These are phyloP conservation scores for Solanum lignicaule DNA, from an alignment of 257 asterid genomes.

Conservation along the genomic window DNA sequence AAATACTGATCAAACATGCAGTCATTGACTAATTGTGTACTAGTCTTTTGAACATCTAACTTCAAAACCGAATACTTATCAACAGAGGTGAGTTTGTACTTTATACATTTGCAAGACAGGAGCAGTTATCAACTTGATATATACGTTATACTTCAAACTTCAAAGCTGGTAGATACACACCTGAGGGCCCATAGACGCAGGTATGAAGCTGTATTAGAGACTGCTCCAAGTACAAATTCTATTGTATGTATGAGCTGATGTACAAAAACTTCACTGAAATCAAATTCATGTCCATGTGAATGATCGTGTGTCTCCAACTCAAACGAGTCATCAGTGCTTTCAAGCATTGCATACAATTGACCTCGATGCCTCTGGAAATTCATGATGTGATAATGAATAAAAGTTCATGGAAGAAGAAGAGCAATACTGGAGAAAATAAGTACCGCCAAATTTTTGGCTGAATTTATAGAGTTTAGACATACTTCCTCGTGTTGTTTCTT, in stretches of 20 bases:
- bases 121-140: not conserved
- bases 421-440: not conserved
- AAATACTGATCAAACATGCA: not conserved
- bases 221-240: slow-evolving; percentile 60
- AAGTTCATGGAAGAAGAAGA: not conserved
- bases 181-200: slow-evolving; percentile 73
- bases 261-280: slow-evolving; percentile 53
- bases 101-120: not conserved
- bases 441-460: not conserved
- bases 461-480: slow-evolving; percentile 4
- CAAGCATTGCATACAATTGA: slow-evolving; percentile 35
- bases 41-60: not conserved
- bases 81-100: not conserved
- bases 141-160: not conserved
- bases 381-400: slow-evolving; percentile 3
- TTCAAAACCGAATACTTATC: not conserved
- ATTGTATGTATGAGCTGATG: slow-evolving; percentile 64
- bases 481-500: slow-evolving; percentile 51
- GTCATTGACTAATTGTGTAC: not conserved
- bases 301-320: slow-evolving; percentile 31
- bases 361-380: slow-evolving; percentile 45
- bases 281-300: slow-evolving; percentile 41
- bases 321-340: slow-evolving; percentile 24
- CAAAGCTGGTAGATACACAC: slow-evolving; percentile 10
- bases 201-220: slow-evolving; percentile 65